Conservation (phyloP, 148 eudicot species). For the Pouteria glomerata region DNA sequence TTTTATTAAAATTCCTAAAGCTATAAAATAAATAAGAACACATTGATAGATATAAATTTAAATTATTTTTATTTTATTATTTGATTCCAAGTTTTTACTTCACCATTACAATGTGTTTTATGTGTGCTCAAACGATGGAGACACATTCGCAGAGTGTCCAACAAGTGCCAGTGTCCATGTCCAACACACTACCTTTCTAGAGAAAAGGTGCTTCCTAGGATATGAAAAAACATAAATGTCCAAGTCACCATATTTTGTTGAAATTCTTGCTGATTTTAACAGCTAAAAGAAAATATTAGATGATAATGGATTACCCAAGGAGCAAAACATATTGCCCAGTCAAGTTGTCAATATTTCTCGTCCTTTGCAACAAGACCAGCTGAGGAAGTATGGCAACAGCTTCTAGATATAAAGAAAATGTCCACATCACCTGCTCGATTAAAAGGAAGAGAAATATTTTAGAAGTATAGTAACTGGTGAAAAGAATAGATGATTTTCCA, state of each 20-base stretch:
- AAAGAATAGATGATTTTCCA: background rate
- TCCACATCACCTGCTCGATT: slow-evolving; percentile 80
- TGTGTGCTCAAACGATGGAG: no score
- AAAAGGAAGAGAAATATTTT: slow-evolving; percentile 18
- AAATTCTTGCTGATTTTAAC: background rate
- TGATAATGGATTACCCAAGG: slow-evolving; percentile 57
- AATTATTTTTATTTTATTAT: no score
- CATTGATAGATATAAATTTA: no score
- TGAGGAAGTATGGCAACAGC: slow-evolving; percentile 98
- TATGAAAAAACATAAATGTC: background rate
- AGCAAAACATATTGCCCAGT: slow-evolving; percentile 82
- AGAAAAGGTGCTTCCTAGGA: no score
- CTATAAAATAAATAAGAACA: no score
- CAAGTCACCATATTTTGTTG: background rate
- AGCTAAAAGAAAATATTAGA: background rate
- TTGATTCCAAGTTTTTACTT: no score
- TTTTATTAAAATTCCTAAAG: no score
- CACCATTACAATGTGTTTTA: no score
- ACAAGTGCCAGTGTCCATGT: no score
- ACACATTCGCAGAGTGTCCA: no score
- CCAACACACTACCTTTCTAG: no score
- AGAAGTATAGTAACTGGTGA: slow-evolving; percentile 6
- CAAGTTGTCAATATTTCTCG: slow-evolving; percentile 93
- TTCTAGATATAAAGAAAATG: slow-evolving; percentile 88
- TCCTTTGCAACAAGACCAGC: slow-evolving; percentile 91